Evolutionary conservation across 2,329 filamentous ascomycete genomes (phyloP), one percentile per base, ranked within the genome.

Genomic region (Orbilia brochopaga): DNA sequence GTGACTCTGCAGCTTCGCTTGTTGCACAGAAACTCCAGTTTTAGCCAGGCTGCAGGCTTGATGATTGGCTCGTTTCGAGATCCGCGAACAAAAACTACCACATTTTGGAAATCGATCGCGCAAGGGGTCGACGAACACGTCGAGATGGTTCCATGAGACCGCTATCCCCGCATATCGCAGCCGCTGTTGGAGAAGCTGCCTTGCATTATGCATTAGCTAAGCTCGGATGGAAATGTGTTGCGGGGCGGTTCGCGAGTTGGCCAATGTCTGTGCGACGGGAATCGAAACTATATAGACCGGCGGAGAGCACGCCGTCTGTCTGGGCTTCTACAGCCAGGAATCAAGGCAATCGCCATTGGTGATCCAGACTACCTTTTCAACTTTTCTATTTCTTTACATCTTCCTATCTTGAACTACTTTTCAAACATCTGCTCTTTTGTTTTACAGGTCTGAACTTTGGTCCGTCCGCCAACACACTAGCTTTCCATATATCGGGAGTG

Each of bases 271-370:
- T 70, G 66, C 32, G 53, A 70, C 66, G n/a, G 57, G 19, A 24
- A 2, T 24, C n/a, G 44, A 59, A 54, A 70, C 58, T 70, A 70
- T 70, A 59, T 70, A 70, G 66, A 60, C 44, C 21, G 27, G 35
- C 24, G 17, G 42, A 17, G 19, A 35, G 65, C 63, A 70, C 65
- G 44, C 19, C 6, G 35, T 63, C 42, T 64, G 17, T 19, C 13
- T 58, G 46, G 7, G 48, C 62, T 17, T 58, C 21, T 23, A 42
- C 32, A 13, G 13, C 58, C 44, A 48, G 37, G 21, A 42, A 27
- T 17, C n/a, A 51, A 56, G 57, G 46, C 52, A 58, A 69, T 58
- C 61, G 27, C 58, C 58, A 62, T 53, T 69, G 58, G 58, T 17
- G 21, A 56, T 54, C 46, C 37, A 42, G 13, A 15, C 37, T 13